Evolutionary conservation across 306 rosid species (phyloP), one percentile per base, ranked within the genome.

Genomic region (Dryas drummondii): DNA sequence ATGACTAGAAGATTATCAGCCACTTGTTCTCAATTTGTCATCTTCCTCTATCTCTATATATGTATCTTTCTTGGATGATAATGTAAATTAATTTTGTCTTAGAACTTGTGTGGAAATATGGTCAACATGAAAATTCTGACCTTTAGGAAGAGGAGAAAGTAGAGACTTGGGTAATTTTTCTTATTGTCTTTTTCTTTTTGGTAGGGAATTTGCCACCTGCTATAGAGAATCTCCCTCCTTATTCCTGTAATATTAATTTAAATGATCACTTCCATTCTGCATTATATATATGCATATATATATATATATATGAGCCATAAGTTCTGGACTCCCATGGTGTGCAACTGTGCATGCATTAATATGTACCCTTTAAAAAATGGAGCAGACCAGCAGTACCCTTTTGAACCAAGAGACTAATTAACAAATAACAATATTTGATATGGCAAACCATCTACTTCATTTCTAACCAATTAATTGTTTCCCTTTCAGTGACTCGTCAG

Each of bases 21-120:
- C 84, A 91, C 90, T 86, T 87, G 90, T 84, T 75, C 58, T 59
- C 9, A 65, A 65, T 80, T 78, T 84, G 84, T 83, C 84, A 57
- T 72, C 71, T 63, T 81, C 68, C 68, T 47, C 42, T 54, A 49
- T 65, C 15, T 50, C 77, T 66, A 7, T 22, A 59, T 72, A 73
- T 68, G 64, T 79, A 74, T 32, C 37, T 65, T 80, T 82, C 74
- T 72, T 77, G 69, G 84, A 80, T 71, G 84, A 79, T 67, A 79
- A 72, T 54, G 78, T 75, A 75, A 63, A 7, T 15, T 62, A 42
- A 60, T 58, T 74, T 66, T 82, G 78, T 80, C 54, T 69, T 42
- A 72, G 75, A 75, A 65, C 63, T 65, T 60, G 72, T 61, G 61
- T 82, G 74, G 57, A 70, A 32, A 32, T 32, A 32, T 46, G 52